A percentile compares a stretch with the other conserved stretches of the same genome.
These are phyloP conservation scores for Monosporascus sp. DNA, from an alignment of 2,329 filamentous ascomycete genomes.

Conservation along the genomic window DNA sequence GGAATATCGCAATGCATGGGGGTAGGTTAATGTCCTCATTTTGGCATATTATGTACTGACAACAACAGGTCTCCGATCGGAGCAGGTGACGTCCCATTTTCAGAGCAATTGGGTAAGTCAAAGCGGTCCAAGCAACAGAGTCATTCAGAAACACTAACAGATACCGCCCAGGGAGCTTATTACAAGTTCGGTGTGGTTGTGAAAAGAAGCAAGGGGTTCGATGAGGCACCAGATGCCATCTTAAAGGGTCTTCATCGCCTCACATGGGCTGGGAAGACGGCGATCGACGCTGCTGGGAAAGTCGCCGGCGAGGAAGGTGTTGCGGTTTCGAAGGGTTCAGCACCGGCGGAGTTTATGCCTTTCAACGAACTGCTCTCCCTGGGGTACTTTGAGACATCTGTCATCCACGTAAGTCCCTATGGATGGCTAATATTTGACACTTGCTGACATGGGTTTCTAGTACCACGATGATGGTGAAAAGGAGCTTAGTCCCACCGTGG, in stretches of 20 bases:
- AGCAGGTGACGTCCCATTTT: conserved; percentile 47
- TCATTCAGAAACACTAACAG: conserved; percentile 17
- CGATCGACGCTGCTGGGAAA: conserved; percentile 27
- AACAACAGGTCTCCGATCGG: conserved; percentile 25
- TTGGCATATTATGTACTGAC: conserved; percentile 19
- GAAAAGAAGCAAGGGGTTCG: conserved; percentile 40
- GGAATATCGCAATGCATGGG: conserved; percentile 31
- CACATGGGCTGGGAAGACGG: conserved; percentile 47
- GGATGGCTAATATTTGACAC: neutral
- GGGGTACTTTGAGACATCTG: conserved; percentile 56
- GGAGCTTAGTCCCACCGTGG: conserved; percentile 57
- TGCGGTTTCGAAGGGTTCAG: conserved; percentile 6
- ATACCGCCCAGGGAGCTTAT: conserved; percentile 46
- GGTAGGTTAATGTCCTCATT: conserved; percentile 26
- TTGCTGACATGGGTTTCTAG: conserved; percentile 21
- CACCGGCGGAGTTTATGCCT: conserved; percentile 26
- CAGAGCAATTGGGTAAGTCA: conserved; percentile 44
- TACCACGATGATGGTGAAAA: conserved; percentile 64
- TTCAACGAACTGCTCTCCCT: conserved; percentile 62
- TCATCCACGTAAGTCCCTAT: conserved; percentile 44
- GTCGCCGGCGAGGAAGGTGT: conserved; percentile 5
- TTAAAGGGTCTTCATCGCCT: conserved; percentile 46
- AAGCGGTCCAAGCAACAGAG: neutral
- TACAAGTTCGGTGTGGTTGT: conserved; percentile 62
- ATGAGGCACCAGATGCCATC: conserved; percentile 42